A percentile compares a stretch with the other conserved stretches of the same genome.
Conservation (phyloP, 345 rosid genomes). For the Salix caprea region DNA sequence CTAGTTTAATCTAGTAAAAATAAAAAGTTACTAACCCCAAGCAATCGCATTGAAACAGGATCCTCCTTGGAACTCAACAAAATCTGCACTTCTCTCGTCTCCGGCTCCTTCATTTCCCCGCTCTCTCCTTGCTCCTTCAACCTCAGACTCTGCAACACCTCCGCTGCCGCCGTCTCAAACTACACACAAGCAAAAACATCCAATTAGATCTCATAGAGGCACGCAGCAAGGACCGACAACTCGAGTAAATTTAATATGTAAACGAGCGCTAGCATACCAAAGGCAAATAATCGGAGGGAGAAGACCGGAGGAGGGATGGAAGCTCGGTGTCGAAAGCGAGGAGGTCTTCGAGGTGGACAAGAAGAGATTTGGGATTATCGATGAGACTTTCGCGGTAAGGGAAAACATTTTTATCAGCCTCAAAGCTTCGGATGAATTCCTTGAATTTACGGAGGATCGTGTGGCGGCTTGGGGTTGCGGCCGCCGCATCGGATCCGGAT, state of each 20-base stretch:
- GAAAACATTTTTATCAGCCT: slow-evolving; percentile 63
- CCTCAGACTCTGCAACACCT: slow-evolving; percentile 73
- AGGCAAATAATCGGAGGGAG: slow-evolving; percentile 78
- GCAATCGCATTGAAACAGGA: slow-evolving; percentile 67
- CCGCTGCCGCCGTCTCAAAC: slow-evolving; percentile 92
- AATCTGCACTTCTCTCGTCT: slow-evolving; percentile 62
- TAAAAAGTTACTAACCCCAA: slow-evolving; percentile 54
- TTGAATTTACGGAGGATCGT: slow-evolving; percentile 69
- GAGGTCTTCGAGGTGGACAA: slow-evolving; percentile 75
- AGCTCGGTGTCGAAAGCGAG: slow-evolving; percentile 78
- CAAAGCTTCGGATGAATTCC: slow-evolving; percentile 83
- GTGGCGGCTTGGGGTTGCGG: slow-evolving; percentile 54
- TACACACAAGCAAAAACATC: slow-evolving; percentile 7
- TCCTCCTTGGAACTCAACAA: slow-evolving; percentile 80
- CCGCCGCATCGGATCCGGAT: slow-evolving; percentile 32
- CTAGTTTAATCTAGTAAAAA: not conserved
- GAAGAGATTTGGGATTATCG: slow-evolving; percentile 61
- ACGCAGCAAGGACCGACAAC: not conserved
- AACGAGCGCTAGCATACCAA: slow-evolving; percentile 32
- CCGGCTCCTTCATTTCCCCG: slow-evolving; percentile 83
- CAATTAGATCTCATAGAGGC: not conserved
- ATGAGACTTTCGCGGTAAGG: slow-evolving; percentile 84
- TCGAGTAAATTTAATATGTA: not conserved
- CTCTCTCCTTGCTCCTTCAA: slow-evolving; percentile 65
- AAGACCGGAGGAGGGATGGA: slow-evolving; percentile 68